Conservation (phyloP, 345 rosid genomes). For the Adansonia digitata region DNA sequence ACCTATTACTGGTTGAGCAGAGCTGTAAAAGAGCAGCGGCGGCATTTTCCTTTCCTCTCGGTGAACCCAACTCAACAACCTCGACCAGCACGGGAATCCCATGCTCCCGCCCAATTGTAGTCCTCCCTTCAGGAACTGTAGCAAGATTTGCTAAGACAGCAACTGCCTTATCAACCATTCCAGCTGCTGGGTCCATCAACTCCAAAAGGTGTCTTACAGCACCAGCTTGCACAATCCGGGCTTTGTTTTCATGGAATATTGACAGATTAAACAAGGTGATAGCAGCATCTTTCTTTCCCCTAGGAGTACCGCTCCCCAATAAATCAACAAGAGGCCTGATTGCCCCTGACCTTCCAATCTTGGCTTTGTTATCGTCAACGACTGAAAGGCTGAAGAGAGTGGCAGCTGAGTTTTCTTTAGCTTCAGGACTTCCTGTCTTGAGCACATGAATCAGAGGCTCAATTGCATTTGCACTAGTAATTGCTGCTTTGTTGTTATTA, state of each 20-base stretch:
- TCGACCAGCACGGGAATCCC: slow-evolving; percentile 86
- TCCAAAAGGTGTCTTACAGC: slow-evolving; percentile 84
- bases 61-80: no score
- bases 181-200: slow-evolving; percentile 84
- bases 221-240: slow-evolving; percentile 70
- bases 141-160: slow-evolving; percentile 94
- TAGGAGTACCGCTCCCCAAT: no score
- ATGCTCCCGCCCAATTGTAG: slow-evolving; percentile 64
- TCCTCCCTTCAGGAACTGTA: slow-evolving; percentile 66
- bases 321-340: no score
- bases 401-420: no score
- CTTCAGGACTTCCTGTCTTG: slow-evolving; percentile 73
- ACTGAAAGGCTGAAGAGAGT: no score
- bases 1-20: slow-evolving; percentile 50
- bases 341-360: no score
- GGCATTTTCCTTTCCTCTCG: slow-evolving; percentile 92
- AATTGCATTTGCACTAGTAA: slow-evolving; percentile 70
- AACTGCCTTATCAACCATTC: slow-evolving; percentile 91
- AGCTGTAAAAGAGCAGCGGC: slow-evolving; percentile 89
- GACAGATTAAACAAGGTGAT: slow-evolving; percentile 84
- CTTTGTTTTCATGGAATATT: slow-evolving; percentile 74
- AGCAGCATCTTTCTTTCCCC: no score
- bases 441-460: slow-evolving; percentile 76
- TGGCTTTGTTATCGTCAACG: no score
- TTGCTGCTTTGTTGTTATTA: slow-evolving; percentile 67